Conservation (phyloP, 768 basidiomycete genomes). For the Collybiopsis luxurians region DNA sequence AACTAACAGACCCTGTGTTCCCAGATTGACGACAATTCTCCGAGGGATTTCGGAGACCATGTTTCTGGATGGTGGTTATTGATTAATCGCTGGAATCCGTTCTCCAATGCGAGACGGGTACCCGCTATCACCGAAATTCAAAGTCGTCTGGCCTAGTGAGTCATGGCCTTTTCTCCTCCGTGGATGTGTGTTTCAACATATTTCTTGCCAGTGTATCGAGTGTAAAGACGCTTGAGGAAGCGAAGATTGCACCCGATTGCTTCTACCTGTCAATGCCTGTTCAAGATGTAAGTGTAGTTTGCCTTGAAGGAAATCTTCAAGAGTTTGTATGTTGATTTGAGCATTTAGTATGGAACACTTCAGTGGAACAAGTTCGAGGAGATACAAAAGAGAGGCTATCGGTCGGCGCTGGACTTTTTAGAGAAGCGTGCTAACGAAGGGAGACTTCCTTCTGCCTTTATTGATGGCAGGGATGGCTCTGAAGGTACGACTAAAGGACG, state of each 20-base stretch:
- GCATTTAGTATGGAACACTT: slow-evolving; percentile 77
- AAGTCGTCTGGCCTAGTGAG: slow-evolving; percentile 92
- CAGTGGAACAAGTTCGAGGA: slow-evolving; percentile 90
- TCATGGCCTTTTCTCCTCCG: slow-evolving; percentile 14
- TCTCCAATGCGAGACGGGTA: slow-evolving; percentile 70
- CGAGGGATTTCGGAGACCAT: slow-evolving; percentile 91
- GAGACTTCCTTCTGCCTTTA: slow-evolving; percentile 69
- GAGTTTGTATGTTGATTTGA: neutral
- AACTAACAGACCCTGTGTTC: neutral
- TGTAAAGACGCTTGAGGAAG: slow-evolving; percentile 92
- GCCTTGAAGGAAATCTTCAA: too few species aligned
- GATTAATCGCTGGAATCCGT: slow-evolving; percentile 91
- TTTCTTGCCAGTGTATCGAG: slow-evolving; percentile 75
- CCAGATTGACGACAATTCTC: slow-evolving; percentile 91
- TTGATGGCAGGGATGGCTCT: slow-evolving; percentile 51
- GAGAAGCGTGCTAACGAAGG: slow-evolving; percentile 82
- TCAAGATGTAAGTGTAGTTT: slow-evolving; percentile 58
- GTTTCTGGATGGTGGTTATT: slow-evolving; percentile 97
- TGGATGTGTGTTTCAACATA: slow-evolving; percentile 9
- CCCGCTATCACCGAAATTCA: slow-evolving; percentile 94
- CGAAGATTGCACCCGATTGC: slow-evolving; percentile 86
- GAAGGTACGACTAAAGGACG: slow-evolving; percentile 66
- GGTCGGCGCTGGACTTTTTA: slow-evolving; percentile 67
- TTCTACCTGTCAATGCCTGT: slow-evolving; percentile 96
- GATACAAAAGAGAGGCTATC: slow-evolving; percentile 79